phyloP scores from a whole-genome alignment of 352 stramenopile genomes.

The Pythium dissotocum region DNA sequence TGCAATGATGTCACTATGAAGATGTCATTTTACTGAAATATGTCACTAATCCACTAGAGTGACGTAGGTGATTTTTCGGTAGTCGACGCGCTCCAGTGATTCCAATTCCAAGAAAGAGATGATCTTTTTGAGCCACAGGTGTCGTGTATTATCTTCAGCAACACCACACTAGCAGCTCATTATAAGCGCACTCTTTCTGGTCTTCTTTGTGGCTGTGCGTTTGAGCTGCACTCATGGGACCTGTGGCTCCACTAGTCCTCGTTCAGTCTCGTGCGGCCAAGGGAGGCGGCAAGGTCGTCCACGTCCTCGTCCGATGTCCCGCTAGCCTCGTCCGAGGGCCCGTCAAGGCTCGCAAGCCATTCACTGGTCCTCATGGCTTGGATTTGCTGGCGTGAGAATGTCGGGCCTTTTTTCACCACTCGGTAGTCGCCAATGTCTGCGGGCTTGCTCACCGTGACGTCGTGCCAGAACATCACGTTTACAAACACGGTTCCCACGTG shows the following conservation, averaged over 20 bases:
- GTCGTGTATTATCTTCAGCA: too few relatives aligned
- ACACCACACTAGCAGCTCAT: too few relatives aligned
- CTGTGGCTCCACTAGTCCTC: neutral
- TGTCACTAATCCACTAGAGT: neutral
- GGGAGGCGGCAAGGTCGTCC: neutral
- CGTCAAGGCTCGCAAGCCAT: neutral
- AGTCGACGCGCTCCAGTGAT: neutral
- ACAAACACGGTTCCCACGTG: slow-evolving; percentile 5
- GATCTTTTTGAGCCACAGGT: too few relatives aligned
- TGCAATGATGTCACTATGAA: neutral
- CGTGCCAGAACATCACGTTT: slow-evolving; percentile 25
- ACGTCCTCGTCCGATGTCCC: neutral
- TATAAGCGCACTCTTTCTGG: too few relatives aligned
- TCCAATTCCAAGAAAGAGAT: too few relatives aligned
- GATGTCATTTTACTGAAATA: neutral
- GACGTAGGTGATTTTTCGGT: neutral
- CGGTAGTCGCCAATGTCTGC: neutral
- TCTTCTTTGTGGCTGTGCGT: too few relatives aligned
- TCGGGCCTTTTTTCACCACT: neutral
- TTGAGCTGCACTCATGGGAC: too few relatives aligned
- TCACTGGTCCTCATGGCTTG: neutral
- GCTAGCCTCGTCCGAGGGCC: too few relatives aligned
- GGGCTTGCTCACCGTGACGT: slow-evolving; percentile 1
- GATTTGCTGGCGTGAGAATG: neutral
- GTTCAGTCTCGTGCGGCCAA: neutral